A percentile compares a stretch with the other conserved stretches of the same genome.
These are phyloP conservation scores for Zymoseptoria brevis DNA, from an alignment of 2,329 filamentous ascomycete species.

Conservation along the genomic window DNA sequence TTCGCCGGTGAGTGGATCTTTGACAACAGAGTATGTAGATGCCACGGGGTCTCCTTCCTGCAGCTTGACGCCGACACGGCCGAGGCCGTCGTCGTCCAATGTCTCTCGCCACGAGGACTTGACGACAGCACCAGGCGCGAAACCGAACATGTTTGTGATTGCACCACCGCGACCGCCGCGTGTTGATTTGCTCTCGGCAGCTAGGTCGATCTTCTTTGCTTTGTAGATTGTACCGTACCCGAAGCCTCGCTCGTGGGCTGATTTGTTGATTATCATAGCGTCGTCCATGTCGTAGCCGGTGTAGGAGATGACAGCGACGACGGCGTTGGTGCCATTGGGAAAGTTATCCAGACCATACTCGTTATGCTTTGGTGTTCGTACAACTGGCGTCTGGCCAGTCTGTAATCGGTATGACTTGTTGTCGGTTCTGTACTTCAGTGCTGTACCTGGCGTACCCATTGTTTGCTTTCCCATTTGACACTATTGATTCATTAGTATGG, in stretches of 20 bases:
- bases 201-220: constrained; percentile 82
- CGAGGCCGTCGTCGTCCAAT: constrained; percentile 82
- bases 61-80: constrained; percentile 68
- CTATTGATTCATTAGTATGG: constrained; percentile 39
- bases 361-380: constrained; percentile 86
- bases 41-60: constrained; percentile 76
- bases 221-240: constrained; percentile 97
- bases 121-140: constrained; percentile 68
- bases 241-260: constrained; percentile 89
- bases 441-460: constrained; percentile 91
- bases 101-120: constrained; percentile 61
- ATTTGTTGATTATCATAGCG: constrained; percentile 99
- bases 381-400: constrained; percentile 90
- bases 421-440: constrained; percentile 79
- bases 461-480: constrained; percentile 99
- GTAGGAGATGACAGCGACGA: constrained; percentile 97
- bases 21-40: constrained; percentile 81
- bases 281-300: constrained; percentile 99
- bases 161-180: constrained; percentile 49
- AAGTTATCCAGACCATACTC: constrained; percentile 97
- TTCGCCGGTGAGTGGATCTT: constrained; percentile 61
- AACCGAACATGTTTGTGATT: constrained; percentile 73
- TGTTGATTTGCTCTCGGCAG: constrained; percentile 60
- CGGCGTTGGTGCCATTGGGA: constrained; percentile 88
- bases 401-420: constrained; percentile 95